Conservation (phyloP, 2,329 filamentous ascomycete species). For the Escovopsis sp. region DNA sequence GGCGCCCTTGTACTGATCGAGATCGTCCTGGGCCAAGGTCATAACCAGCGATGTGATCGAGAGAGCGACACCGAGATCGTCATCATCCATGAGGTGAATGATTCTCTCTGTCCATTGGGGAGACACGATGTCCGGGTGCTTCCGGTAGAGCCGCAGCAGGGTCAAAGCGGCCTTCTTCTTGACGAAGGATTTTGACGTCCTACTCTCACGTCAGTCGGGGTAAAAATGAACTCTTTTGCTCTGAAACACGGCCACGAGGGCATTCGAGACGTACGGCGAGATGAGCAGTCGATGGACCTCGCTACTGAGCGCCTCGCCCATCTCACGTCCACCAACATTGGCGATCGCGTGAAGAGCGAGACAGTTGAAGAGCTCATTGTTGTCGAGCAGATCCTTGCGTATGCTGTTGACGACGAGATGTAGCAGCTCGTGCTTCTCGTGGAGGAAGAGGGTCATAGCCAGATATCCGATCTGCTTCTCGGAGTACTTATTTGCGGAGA, state of each 20-base stretch:
- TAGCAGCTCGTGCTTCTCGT: conserved; percentile 90
- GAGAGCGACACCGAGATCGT: conserved; percentile 81
- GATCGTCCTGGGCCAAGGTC: conserved; percentile 82
- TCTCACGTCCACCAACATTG: conserved; percentile 90
- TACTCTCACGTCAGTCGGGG: conserved; percentile 8
- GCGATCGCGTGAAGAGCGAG: conserved; percentile 92
- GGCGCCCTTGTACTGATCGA: conserved; percentile 86
- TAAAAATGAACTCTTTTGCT: too few species aligned
- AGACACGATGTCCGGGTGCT: conserved; percentile 84
- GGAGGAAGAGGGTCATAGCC: conserved; percentile 90
- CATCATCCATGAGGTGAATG: conserved; percentile 96
- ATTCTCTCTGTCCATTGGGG: conserved; percentile 96
- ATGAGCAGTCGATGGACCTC: conserved; percentile 92
- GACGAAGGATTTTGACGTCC: conserved; percentile 81
- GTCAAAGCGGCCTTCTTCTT: conserved; percentile 98
- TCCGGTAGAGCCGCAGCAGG: conserved; percentile 81
- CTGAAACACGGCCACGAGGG: neutral
- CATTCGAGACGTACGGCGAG: conserved; percentile 54
- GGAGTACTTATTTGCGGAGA: conserved; percentile 92
- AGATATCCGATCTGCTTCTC: conserved; percentile 99
- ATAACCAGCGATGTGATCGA: conserved; percentile 94
- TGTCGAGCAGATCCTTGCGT: conserved; percentile 82
- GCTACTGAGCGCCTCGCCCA: conserved; percentile 82
- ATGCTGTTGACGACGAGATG: conserved; percentile 98
- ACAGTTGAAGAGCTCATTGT: conserved; percentile 97